Percentiles rank a stretch among this genome's conserved stretches.
Evolutionary conservation across 768 basidiomycete genomes (phyloP).

Genomic region (Tulasnella sp.): DNA sequence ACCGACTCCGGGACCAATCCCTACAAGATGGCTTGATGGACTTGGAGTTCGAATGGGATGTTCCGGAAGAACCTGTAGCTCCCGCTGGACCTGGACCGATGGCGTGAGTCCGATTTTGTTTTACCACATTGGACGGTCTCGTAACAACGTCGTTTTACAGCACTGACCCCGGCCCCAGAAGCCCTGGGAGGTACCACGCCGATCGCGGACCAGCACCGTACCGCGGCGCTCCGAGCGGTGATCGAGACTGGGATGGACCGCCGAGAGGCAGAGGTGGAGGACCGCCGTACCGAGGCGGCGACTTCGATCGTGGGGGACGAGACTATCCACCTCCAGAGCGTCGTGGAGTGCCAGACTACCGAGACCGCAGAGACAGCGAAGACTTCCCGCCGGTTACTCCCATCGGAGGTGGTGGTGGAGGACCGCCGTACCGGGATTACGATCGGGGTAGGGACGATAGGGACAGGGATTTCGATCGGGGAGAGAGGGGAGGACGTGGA

Average conservation of each 20-base stretch:
- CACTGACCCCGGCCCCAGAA: slow-evolving; percentile 9
- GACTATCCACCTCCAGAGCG: neutral
- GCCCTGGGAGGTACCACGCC: slow-evolving; percentile 25
- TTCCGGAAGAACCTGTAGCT: slow-evolving; percentile 37
- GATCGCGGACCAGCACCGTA: slow-evolving; percentile 22
- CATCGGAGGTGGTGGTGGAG: neutral
- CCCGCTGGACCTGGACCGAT: slow-evolving; percentile 32
- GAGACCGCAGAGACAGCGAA: slow-evolving; percentile 11
- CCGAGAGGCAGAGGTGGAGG: slow-evolving; percentile 17
- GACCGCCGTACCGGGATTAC: slow-evolving; percentile 30
- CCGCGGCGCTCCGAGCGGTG: slow-evolving; percentile 23
- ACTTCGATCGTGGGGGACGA: slow-evolving; percentile 18
- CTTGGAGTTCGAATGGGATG: slow-evolving; percentile 78
- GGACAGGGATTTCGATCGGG: slow-evolving; percentile 8
- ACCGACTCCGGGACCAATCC: slow-evolving; percentile 66
- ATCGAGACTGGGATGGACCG: slow-evolving; percentile 27
- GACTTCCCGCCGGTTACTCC: neutral
- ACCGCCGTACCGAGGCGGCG: neutral
- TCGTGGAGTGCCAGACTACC: neutral
- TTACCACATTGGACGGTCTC: neutral
- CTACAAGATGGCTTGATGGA: slow-evolving; percentile 82
- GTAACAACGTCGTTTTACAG: neutral
- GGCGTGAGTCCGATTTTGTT: slow-evolving; percentile 11
- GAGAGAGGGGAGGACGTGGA: slow-evolving; percentile 12
- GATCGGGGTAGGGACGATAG: neutral